Percentiles rank a stretch among this genome's conserved stretches.
Evolutionary conservation across 768 basidiomycete species (phyloP).

Genomic region (Suillus variegatus): DNA sequence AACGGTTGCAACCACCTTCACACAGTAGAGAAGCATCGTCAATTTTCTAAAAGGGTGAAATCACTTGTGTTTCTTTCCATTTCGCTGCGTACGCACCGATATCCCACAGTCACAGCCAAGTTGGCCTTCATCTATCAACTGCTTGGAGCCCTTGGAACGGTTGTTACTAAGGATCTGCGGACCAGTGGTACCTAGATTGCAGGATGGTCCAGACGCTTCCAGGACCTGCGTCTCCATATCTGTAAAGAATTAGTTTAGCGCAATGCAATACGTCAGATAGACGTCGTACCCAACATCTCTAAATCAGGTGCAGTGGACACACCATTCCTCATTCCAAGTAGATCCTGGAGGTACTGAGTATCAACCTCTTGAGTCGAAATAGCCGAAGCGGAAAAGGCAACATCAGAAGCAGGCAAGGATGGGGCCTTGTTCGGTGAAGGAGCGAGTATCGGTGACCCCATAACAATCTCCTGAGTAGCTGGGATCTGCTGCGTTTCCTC

Average conservation of each 20-base stretch:
- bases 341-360: constrained; percentile 41
- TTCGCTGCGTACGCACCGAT: constrained; percentile 36
- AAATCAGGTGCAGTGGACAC: constrained; percentile 30
- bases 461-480: constrained; percentile 31
- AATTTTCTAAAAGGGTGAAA: constrained; percentile 34
- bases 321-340: constrained; percentile 20
- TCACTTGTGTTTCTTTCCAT: background rate
- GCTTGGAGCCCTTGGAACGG: constrained; percentile 14
- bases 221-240: constrained; percentile 36
- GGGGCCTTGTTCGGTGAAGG: constrained; percentile 11
- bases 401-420: constrained; percentile 32
- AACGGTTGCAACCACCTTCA: constrained; percentile 69
- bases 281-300: constrained; percentile 49
- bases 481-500: constrained; percentile 55
- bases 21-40: constrained; percentile 63
- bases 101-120: constrained; percentile 75
- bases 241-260: constrained; percentile 11
- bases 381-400: constrained; percentile 18
- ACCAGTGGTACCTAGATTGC: constrained; percentile 9
- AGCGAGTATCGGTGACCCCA: constrained; percentile 25
- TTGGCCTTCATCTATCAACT: constrained; percentile 36
- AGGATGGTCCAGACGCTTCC: constrained; percentile 9
- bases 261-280: background rate
- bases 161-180: constrained; percentile 1
- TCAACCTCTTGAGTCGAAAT: constrained; percentile 33